A percentile compares a stretch with the other conserved stretches of the same genome.
phyloP scores from a whole-genome alignment of 2,329 filamentous ascomycete species.

The Balansia obtecta region DNA sequence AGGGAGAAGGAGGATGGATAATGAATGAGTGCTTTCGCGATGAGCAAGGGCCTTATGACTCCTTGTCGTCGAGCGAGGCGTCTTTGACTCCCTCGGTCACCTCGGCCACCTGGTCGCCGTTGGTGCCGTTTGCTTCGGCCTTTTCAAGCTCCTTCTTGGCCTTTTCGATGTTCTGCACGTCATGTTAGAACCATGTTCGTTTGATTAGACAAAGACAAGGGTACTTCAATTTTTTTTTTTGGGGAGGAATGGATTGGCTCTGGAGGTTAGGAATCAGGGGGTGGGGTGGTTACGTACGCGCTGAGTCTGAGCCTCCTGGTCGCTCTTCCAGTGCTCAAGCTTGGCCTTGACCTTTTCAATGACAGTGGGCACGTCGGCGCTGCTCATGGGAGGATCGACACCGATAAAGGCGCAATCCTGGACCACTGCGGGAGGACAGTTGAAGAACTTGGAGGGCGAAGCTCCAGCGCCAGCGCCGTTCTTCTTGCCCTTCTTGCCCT shows the following conservation, averaged over 20 bases:
- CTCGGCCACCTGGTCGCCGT: slow-evolving; percentile 41
- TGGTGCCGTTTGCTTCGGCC: slow-evolving; percentile 29
- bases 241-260: neutral
- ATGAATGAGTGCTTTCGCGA: neutral
- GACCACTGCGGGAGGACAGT: slow-evolving; percentile 79
- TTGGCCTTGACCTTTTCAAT: slow-evolving; percentile 89
- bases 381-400: slow-evolving; percentile 78
- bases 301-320: slow-evolving; percentile 82
- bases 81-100: slow-evolving; percentile 39
- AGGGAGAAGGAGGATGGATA: neutral
- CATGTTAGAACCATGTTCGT: neutral
- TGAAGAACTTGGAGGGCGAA: slow-evolving; percentile 51
- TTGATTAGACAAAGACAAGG: no score
- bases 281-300: slow-evolving; percentile 49
- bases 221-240: neutral
- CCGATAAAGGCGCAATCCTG: slow-evolving; percentile 78
- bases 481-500: slow-evolving; percentile 77
- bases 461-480: slow-evolving; percentile 34
- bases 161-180: slow-evolving; percentile 80
- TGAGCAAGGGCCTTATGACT: slow-evolving; percentile 20
- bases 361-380: slow-evolving; percentile 65
- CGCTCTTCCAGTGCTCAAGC: slow-evolving; percentile 78
- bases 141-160: slow-evolving; percentile 91
- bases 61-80: slow-evolving; percentile 39
- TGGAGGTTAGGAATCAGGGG: neutral